Evolutionary conservation across 768 basidiomycete genomes (phyloP).

Genomic region (Trametes coccinea): DNA sequence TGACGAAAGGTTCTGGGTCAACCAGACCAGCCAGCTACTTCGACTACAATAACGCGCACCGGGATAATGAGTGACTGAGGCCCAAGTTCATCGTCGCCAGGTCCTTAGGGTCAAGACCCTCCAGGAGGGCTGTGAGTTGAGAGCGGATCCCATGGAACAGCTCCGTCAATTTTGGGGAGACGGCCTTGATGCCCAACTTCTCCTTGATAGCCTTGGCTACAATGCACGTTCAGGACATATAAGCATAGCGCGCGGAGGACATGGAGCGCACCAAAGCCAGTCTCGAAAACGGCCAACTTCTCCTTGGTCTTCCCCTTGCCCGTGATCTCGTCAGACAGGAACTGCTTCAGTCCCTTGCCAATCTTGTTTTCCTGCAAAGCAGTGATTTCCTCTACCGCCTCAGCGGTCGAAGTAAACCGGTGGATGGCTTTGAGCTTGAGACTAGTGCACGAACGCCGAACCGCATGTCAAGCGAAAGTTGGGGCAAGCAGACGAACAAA

Average conservation of each 20-base stretch:
- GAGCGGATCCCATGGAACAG: constrained; percentile 95
- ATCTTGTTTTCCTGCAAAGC: constrained; percentile 91
- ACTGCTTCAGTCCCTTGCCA: constrained; percentile 90
- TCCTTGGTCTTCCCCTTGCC: constrained; percentile 93
- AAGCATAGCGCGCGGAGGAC: background rate
- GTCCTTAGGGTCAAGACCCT: constrained; percentile 91
- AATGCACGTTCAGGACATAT: background rate
- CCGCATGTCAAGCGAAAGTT: background rate
- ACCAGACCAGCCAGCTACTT: background rate
- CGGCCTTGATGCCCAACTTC: constrained; percentile 88
- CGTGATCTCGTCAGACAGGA: constrained; percentile 81
- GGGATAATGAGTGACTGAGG: constrained; percentile 93
- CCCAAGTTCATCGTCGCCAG: constrained; percentile 97
- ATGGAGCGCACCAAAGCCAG: constrained; percentile 73
- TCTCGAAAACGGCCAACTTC: constrained; percentile 80
- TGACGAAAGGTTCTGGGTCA: background rate
- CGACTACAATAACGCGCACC: constrained; percentile 46
- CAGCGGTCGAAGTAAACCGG: constrained; percentile 94
- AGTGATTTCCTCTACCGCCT: constrained; percentile 95
- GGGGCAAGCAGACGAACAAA: constrained; percentile 1
- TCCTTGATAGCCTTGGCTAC: constrained; percentile 86
- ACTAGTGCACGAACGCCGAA: constrained; percentile 41
- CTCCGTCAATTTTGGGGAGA: constrained; percentile 54
- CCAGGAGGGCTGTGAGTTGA: constrained; percentile 83
- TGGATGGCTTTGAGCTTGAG: constrained; percentile 94